phyloP scores from a whole-genome alignment of 2,329 filamentous ascomycete genomes.

The Pseudocercospora musae region DNA sequence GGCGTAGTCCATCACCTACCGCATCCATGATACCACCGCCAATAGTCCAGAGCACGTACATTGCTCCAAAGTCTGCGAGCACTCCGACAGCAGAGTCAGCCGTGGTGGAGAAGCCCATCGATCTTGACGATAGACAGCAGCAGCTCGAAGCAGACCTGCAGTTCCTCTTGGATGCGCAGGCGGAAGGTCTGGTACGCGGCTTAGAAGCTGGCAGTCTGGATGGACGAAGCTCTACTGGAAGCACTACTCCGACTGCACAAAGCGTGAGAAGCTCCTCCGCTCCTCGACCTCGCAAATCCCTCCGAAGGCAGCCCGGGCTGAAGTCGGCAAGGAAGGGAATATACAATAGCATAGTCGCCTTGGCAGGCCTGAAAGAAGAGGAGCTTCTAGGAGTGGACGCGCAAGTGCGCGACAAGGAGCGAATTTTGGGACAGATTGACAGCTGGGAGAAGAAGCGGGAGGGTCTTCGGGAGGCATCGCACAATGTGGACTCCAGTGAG shows the following conservation, averaged over 20 bases:
- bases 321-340: conserved; percentile 64
- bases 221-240: conserved; percentile 48
- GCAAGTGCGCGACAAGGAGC: conserved; percentile 56
- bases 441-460: conserved; percentile 57
- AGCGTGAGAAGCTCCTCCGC: conserved; percentile 34
- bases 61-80: conserved; percentile 7
- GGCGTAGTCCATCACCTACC: conserved; percentile 34
- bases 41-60: conserved; percentile 34
- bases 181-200: conserved; percentile 54
- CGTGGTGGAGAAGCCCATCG: conserved; percentile 45
- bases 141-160: conserved; percentile 58
- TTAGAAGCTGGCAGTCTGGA: conserved; percentile 42
- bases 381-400: conserved; percentile 60
- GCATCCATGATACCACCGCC: conserved; percentile 37
- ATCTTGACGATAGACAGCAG: conserved; percentile 42
- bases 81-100: conserved; percentile 33
- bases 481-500: conserved; percentile 53
- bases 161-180: conserved; percentile 58
- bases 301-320: conserved; percentile 54
- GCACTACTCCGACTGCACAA: conserved; percentile 47
- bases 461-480: conserved; percentile 54
- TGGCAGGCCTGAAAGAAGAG: conserved; percentile 65
- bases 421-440: conserved; percentile 58
- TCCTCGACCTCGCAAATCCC: conserved; percentile 50
- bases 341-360: conserved; percentile 58